Percentiles rank a stretch among this genome's conserved stretches.
phyloP scores from a whole-genome alignment of 495 filamentous ascomycete species.

The Daldinia vernicosa region DNA sequence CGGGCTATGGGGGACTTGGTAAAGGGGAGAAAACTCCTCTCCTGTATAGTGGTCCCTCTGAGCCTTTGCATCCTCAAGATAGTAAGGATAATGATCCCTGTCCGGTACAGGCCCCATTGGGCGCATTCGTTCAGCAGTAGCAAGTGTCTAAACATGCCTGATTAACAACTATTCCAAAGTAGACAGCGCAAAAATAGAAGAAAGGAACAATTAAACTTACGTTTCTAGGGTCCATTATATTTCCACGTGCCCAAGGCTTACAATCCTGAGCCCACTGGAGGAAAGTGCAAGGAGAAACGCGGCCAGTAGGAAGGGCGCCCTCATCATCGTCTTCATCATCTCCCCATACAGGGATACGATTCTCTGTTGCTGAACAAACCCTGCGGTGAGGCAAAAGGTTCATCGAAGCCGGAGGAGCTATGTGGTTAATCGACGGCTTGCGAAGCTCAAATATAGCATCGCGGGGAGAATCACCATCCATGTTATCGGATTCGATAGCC shows the following conservation, averaged over 20 bases:
- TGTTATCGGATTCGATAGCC: constrained; percentile 20
- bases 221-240: constrained; percentile 9
- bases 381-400: neutral
- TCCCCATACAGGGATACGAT: neutral
- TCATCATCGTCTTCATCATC: constrained; percentile 41
- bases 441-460: constrained; percentile 31
- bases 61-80: neutral
- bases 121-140: constrained; percentile 12
- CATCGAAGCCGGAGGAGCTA: constrained; percentile 13
- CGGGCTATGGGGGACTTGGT: constrained; percentile 32
- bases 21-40: constrained; percentile 37
- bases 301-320: constrained; percentile 15
- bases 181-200: neutral
- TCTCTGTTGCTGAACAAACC: neutral
- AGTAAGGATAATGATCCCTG: constrained; percentile 5
- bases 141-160: constrained; percentile 3
- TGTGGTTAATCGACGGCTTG: constrained; percentile 14
- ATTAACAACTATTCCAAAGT: constrained; percentile 1
- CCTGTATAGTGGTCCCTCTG: constrained; percentile 39
- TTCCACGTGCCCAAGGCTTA: constrained; percentile 10
- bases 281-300: constrained; percentile 42
- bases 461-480: constrained; percentile 22
- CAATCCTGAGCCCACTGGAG: constrained; percentile 25
- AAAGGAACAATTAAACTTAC: constrained; percentile 24
- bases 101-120: neutral